Conservation (phyloP, 306 rosid species). For the Hippophae rhamnoides region DNA sequence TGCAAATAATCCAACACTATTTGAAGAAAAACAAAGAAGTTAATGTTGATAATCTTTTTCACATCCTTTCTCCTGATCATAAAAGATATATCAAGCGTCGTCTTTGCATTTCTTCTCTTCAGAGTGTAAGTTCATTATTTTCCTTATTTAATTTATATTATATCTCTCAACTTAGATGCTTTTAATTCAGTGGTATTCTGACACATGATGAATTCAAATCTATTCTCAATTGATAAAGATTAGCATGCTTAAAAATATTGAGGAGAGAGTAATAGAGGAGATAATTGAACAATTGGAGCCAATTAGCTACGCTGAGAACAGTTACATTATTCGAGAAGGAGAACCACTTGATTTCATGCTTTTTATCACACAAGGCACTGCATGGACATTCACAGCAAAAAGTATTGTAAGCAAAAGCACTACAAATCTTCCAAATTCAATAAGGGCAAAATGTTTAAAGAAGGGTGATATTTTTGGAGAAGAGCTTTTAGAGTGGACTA, state of each 20-base stretch:
- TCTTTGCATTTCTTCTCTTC: slow-evolving; percentile 47
- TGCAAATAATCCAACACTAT: not conserved
- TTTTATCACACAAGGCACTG: slow-evolving; percentile 15
- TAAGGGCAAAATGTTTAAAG: not conserved
- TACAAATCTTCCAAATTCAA: no score
- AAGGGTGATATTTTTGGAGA: not conserved
- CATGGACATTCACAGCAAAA: not conserved
- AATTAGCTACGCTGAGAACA: slow-evolving; percentile 8
- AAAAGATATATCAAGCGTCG: slow-evolving; percentile 52
- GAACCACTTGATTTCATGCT: slow-evolving; percentile 19
- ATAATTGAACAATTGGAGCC: slow-evolving; percentile 14
- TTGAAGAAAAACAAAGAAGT: slow-evolving; percentile 15
- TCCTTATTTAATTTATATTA: not conserved
- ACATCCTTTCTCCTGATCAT: slow-evolving; percentile 53
- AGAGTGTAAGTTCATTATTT: slow-evolving; percentile 32
- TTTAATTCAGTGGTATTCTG: no score
- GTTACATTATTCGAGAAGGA: slow-evolving; percentile 1
- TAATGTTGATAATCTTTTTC: slow-evolving; percentile 27
- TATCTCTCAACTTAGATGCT: not conserved
- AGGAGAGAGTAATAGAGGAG: not conserved
- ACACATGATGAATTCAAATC: no score
- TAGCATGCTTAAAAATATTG: not conserved
- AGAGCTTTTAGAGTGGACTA: not conserved
- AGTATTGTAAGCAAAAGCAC: no score
- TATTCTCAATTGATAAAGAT: not conserved